Evolutionary conservation across 2,329 filamentous ascomycete genomes (phyloP).

Genomic region (Beauveria varroae): DNA sequence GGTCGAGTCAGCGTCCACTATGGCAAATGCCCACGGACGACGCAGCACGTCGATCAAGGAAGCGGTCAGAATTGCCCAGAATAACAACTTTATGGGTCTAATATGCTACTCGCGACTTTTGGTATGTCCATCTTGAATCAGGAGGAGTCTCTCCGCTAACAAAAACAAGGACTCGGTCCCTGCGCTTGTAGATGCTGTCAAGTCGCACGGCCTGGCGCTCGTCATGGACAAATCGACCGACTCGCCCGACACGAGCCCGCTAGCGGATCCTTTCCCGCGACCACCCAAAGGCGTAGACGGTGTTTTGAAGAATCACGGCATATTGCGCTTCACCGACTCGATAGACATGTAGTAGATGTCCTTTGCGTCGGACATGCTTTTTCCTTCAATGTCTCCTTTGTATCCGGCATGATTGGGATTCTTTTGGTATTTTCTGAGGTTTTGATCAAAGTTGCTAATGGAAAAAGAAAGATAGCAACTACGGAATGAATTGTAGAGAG

Average conservation of each 20-base stretch:
- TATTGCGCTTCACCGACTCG: slow-evolving; percentile 87
- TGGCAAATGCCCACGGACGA: slow-evolving; percentile 52
- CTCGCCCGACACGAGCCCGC: slow-evolving; percentile 29
- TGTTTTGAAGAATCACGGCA: slow-evolving; percentile 74
- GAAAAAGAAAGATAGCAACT: neutral
- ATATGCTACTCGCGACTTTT: slow-evolving; percentile 82
- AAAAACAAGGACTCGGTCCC: slow-evolving; percentile 74
- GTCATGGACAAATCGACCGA: slow-evolving; percentile 78
- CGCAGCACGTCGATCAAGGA: slow-evolving; percentile 86
- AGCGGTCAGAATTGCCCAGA: slow-evolving; percentile 83
- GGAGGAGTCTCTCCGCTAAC: slow-evolving; percentile 11
- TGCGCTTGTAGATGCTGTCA: slow-evolving; percentile 85
- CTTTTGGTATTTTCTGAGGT: neutral
- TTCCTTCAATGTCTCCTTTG: neutral
- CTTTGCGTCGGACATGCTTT: neutral
- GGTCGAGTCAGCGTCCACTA: slow-evolving; percentile 29
- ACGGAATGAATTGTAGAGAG: slow-evolving; percentile 6
- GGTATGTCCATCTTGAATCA: slow-evolving; percentile 45
- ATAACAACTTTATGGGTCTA: slow-evolving; percentile 97
- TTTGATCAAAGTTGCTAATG: neutral
- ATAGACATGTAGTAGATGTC: slow-evolving; percentile 47
- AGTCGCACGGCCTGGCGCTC: slow-evolving; percentile 84
- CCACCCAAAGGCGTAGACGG: slow-evolving; percentile 82
- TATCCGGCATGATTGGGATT: neutral
- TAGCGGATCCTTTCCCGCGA: slow-evolving; percentile 46